Evolutionary conservation across 192 early-diverging fungal genomes (phyloP).

Genomic region (Backusella liffmaniae): DNA sequence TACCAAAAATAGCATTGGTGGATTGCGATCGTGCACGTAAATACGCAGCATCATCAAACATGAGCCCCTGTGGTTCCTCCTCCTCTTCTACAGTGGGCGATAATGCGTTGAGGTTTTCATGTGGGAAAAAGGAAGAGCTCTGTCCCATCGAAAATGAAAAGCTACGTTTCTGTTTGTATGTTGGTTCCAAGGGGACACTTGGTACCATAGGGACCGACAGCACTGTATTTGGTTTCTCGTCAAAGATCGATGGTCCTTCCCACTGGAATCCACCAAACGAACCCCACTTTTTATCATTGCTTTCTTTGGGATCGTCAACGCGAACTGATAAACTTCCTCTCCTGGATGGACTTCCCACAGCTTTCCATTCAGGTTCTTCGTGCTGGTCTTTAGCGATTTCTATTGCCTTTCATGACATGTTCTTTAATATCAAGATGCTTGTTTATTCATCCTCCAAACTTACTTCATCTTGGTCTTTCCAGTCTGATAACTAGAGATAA

Average conservation of each 20-base stretch:
- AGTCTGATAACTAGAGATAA: not conserved
- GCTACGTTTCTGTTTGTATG: conserved; percentile 54
- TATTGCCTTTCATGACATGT: not conserved
- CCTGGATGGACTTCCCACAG: conserved; percentile 5
- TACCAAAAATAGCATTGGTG: conserved; percentile 1
- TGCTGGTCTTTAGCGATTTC: not conserved
- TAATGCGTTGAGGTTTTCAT: conserved; percentile 14
- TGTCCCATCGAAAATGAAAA: conserved; percentile 57
- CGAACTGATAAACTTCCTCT: not conserved
- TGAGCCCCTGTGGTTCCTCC: not conserved
- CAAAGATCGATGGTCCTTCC: conserved; percentile 5
- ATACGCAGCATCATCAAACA: conserved; percentile 3
- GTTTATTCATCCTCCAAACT: not conserved
- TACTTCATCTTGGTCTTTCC: conserved; percentile 8
- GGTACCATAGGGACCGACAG: conserved; percentile 41
- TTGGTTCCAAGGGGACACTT: conserved; percentile 43
- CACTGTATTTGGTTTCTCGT: conserved; percentile 23
- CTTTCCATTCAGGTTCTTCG: conserved; percentile 12
- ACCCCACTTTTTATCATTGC: not conserved
- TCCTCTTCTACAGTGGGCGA: conserved; percentile 13
- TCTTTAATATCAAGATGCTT: not conserved
- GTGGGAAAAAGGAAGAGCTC: conserved; percentile 26
- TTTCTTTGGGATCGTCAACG: not conserved
- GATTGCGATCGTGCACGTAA: conserved; percentile 6
- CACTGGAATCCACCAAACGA: conserved; percentile 13